Evolutionary conservation across 768 basidiomycete species (phyloP).

Genomic region (Pisolithus microcarpus): DNA sequence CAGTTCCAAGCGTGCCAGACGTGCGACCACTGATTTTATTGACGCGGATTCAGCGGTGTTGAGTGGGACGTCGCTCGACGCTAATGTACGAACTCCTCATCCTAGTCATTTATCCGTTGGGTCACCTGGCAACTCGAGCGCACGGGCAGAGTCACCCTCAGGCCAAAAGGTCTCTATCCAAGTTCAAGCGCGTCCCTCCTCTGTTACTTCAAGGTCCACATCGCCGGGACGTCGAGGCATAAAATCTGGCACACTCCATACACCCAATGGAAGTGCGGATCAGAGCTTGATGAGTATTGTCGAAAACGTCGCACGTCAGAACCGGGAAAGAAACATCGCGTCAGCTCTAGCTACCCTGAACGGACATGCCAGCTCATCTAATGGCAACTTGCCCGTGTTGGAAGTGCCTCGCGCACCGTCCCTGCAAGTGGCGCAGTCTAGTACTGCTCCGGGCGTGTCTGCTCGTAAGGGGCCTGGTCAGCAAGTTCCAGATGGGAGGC

Average conservation of each 20-base stretch:
- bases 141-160: neutral
- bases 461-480: neutral
- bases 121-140: too few relatives aligned
- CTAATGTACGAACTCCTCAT: neutral
- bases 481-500: neutral
- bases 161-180: neutral
- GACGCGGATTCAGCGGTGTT: neutral
- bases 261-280: constrained; percentile 13
- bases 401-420: neutral
- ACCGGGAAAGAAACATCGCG: constrained; percentile 20
- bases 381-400: neutral
- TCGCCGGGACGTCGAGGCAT: constrained; percentile 2
- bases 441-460: constrained; percentile 1
- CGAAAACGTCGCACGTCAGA: constrained; percentile 46
- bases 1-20: neutral
- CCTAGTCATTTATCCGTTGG: neutral
- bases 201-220: neutral
- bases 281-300: constrained; percentile 62
- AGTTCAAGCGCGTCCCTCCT: neutral
- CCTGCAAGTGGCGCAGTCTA: constrained; percentile 1
- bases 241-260: constrained; percentile 3
- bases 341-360: neutral
- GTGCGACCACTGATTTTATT: constrained; percentile 6
- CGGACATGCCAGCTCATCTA: neutral
- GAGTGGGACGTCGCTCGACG: neutral